Base-by-base conservation (phyloP, 2,329 filamentous ascomycete species). In the Davidsoniella virescens region DNA sequence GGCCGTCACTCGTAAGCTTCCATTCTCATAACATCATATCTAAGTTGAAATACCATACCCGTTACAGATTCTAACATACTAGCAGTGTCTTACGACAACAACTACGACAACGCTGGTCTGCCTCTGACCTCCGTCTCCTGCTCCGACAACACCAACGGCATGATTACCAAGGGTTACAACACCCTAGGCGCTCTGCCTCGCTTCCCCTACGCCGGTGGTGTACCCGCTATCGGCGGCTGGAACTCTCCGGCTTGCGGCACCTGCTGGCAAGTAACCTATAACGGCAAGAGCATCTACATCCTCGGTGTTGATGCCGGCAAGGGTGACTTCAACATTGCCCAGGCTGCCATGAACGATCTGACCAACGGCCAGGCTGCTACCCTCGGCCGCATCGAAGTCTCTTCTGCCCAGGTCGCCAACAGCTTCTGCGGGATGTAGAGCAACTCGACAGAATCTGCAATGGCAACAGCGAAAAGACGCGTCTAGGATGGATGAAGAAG, bases 31-130 rank as follows among this genome's bases (percentile, higher is more conserved):
- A n/a, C n/a, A 9, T 33, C 2, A 1, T 33, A 4, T 33, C 12
- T 33, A 33, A 8, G 12, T 4, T 33, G 10, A 3, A 23, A 33
- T 33, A 33, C 10, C 36, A 16, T 18, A 12, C 2, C 7, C 2
- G 12, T 33, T 33, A 23, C 20, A 41, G 14, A 40, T 9, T 29
- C 36, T 48, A 39, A 47, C 26, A 16, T 9, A 9, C 17, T 41
- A 29, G 5, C 59, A 63, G 82, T 87, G 59, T 81, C 80, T 56
- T 90, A 80, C 64, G 84, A 88, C 65, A 65, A 67, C 17, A 77
- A 72, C 60, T 92, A 85, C 66, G 84, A 88, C 60, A 67, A 80
- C 55, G 62, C 61, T 43, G 56, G 56, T 53, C 72, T 77, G 52
- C 68, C 73, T 42, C 62, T 88, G 50, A 69, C 64, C 33, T 62